Percentiles rank a stretch among this genome's conserved stretches.
Evolutionary conservation across 140 eudicot species (phyloP).

Genomic region (Oenanthe javanica): DNA sequence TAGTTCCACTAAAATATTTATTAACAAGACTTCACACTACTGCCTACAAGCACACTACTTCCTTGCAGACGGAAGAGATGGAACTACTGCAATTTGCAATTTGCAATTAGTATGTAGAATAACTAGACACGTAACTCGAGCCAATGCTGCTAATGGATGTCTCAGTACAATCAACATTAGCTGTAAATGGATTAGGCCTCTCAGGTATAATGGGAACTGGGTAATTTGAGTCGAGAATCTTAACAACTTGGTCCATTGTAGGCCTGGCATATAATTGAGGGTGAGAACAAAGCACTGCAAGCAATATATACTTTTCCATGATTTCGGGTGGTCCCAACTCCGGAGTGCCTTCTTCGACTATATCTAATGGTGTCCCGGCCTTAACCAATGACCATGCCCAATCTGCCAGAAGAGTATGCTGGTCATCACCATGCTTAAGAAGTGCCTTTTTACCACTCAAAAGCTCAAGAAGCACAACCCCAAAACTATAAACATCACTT

Average conservation of each 20-base stretch:
- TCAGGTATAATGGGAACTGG: conserved; percentile 4
- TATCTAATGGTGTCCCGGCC: background rate
- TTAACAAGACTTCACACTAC: background rate
- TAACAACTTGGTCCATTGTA: conserved; percentile 5
- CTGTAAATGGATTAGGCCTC: background rate
- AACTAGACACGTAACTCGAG: background rate
- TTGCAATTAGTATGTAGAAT: background rate
- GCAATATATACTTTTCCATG: background rate
- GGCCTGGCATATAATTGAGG: conserved; percentile 11
- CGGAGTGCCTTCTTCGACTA: conserved; percentile 4
- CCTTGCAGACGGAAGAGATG: background rate
- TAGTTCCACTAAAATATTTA: background rate
- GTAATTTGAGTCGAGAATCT: background rate
- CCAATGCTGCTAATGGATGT: background rate
- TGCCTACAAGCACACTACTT: background rate
- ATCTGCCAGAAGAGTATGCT: conserved; percentile 3
- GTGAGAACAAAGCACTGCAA: conserved; percentile 5
- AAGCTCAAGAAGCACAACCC: conserved; percentile 5
- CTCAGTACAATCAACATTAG: background rate
- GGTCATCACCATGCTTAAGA: background rate
- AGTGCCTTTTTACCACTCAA: conserved; percentile 7
- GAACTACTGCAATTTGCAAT: background rate
- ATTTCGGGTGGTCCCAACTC: background rate
- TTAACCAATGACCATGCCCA: conserved; percentile 4
- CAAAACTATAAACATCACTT: conserved; percentile 12